Conservation (phyloP, 164 flowering plant genomes). For the Chimonanthus salicifolius region DNA sequence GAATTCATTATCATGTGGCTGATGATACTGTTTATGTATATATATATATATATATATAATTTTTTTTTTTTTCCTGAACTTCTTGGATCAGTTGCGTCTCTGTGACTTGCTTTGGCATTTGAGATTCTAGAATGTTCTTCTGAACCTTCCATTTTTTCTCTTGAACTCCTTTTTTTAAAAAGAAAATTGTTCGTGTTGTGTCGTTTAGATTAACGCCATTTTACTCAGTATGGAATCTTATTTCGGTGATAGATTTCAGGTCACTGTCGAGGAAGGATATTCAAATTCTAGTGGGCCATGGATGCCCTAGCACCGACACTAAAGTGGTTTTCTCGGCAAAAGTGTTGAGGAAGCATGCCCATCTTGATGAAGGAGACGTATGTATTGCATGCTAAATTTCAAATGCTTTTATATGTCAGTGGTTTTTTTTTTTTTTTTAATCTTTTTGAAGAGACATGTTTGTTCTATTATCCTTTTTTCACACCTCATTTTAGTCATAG, state of each 20-base stretch:
- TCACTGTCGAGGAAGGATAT: slow-evolving; percentile 89
- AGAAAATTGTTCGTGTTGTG: neutral
- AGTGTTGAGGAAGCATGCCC: slow-evolving; percentile 78
- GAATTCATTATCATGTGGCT: neutral
- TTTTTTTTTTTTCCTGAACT: too few species aligned
- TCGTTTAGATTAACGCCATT: neutral
- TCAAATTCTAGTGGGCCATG: slow-evolving; percentile 87
- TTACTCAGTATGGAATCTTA: neutral
- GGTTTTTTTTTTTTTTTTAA: neutral
- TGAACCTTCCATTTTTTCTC: too few species aligned
- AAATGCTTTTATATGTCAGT: neutral
- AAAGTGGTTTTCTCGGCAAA: slow-evolving; percentile 83
- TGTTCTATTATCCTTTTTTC: neutral
- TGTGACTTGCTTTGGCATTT: too few species aligned
- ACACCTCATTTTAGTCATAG: too few species aligned
- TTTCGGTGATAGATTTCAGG: slow-evolving; percentile 42
- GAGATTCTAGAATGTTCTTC: too few species aligned
- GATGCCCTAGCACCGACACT: slow-evolving; percentile 74
- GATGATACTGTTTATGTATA: neutral
- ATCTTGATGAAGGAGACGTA: slow-evolving; percentile 99
- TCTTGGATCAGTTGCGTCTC: too few species aligned
- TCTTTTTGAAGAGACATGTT: too few species aligned
- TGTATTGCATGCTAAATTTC: slow-evolving; percentile 22
- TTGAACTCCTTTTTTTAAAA: too few species aligned
- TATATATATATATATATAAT: too few species aligned